Conservation (phyloP, 768 basidiomycete genomes). For the Lactarius vividus region DNA sequence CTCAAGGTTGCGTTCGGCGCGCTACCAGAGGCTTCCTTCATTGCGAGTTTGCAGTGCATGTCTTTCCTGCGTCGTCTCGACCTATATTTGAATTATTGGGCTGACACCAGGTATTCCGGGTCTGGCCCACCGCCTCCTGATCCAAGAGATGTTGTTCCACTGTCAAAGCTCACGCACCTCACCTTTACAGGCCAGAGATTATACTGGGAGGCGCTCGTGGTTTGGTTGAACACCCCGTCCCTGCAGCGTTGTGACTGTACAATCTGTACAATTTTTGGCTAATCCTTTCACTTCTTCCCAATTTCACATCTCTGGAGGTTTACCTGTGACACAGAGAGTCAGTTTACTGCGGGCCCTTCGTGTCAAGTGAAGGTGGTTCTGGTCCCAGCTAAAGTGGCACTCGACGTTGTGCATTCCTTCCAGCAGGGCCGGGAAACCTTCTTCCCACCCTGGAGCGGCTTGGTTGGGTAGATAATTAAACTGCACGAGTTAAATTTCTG, state of each 20-base stretch:
- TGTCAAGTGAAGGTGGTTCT: not conserved
- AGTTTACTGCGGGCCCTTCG: not conserved
- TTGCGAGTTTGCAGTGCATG: not conserved
- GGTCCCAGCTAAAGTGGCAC: not conserved
- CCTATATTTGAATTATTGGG: not conserved
- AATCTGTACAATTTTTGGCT: no score
- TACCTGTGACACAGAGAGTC: no score
- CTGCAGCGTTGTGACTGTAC: no score
- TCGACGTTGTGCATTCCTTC: not conserved
- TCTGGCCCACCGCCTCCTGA: not conserved
- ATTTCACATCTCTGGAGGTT: no score
- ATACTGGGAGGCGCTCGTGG: no score
- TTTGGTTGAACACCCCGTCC: no score
- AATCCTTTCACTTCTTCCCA: no score
- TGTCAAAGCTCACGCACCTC: no score
- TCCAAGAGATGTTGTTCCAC: not conserved
- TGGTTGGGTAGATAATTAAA: no score
- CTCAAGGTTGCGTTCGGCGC: not conserved
- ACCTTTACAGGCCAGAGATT: no score
- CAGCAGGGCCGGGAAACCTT: not conserved
- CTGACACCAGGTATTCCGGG: accelerated
- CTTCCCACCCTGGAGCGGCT: not conserved
- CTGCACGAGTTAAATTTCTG: no score
- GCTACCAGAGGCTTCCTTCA: not conserved
- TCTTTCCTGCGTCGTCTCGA: not conserved